These are phyloP conservation scores for Panicum hallii DNA, from an alignment of 202 grass and related monocot species.

Conservation along the genomic window DNA sequence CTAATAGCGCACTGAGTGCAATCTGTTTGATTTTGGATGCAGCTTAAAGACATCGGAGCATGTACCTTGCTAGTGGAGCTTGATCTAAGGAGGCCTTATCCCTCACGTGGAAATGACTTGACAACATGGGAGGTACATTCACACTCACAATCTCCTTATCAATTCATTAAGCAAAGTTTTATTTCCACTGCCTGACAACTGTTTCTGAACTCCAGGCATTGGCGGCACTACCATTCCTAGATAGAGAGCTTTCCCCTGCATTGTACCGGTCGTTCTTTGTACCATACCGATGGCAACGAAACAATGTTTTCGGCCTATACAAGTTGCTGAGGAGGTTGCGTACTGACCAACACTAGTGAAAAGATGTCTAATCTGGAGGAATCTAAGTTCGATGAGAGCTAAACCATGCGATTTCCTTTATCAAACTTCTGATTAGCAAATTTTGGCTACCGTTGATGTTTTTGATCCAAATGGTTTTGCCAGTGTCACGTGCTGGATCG, in stretches of 20 bases:
- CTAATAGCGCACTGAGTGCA: background rate
- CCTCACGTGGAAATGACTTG: slow-evolving; percentile 76
- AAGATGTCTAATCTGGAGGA: background rate
- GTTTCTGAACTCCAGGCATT: slow-evolving; percentile 58
- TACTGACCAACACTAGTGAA: slow-evolving; percentile 21
- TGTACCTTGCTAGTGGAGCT: slow-evolving; percentile 88
- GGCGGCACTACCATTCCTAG: slow-evolving; percentile 75
- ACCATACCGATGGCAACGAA: slow-evolving; percentile 80
- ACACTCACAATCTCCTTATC: background rate
- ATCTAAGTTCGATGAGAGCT: background rate
- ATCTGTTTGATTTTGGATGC: slow-evolving; percentile 23
- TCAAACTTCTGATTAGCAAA: background rate
- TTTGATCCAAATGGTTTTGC: background rate
- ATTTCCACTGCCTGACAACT: slow-evolving; percentile 30
- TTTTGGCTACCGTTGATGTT: slow-evolving; percentile 15
- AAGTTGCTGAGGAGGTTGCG: slow-evolving; percentile 77
- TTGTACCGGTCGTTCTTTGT: slow-evolving; percentile 90
- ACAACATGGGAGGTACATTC: slow-evolving; percentile 86
- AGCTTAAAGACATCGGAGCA: slow-evolving; percentile 68
- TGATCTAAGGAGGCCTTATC: slow-evolving; percentile 82
- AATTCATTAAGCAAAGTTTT: background rate
- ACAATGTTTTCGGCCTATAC: slow-evolving; percentile 90
- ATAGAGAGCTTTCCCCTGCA: slow-evolving; percentile 91
- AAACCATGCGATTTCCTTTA: background rate
- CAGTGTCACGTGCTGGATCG: background rate